phyloP scores from a whole-genome alignment of 2,329 filamentous ascomycete species.

The Hypoxylon sp. region DNA sequence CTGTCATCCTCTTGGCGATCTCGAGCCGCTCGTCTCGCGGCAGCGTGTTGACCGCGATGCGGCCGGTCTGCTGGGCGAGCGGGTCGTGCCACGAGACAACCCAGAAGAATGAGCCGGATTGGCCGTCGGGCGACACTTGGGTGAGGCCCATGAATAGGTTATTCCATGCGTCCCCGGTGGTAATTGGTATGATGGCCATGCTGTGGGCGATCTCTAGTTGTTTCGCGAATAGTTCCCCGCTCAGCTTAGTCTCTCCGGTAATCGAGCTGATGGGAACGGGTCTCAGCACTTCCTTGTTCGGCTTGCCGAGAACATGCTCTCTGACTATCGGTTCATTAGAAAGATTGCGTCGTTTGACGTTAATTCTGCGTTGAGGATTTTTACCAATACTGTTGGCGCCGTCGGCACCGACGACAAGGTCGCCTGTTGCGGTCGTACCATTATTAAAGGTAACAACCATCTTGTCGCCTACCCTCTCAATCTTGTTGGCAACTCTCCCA shows the following conservation, averaged over 20 bases:
- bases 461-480: slow-evolving; percentile 35
- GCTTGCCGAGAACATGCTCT: slow-evolving; percentile 38
- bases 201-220: slow-evolving; percentile 45
- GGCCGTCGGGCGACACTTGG: slow-evolving; percentile 30
- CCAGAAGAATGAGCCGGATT: slow-evolving; percentile 40
- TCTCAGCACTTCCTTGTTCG: slow-evolving; percentile 36
- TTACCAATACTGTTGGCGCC: slow-evolving; percentile 42
- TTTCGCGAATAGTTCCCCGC: slow-evolving; percentile 40
- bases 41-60: slow-evolving; percentile 24
- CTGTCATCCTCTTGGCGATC: slow-evolving; percentile 39
- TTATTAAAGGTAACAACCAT: slow-evolving; percentile 42
- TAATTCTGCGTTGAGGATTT: background rate
- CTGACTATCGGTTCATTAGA: slow-evolving; percentile 29
- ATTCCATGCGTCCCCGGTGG: slow-evolving; percentile 32
- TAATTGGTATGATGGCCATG: slow-evolving; percentile 38
- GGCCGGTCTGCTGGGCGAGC: slow-evolving; percentile 49
- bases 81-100: slow-evolving; percentile 45
- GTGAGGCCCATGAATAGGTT: slow-evolving; percentile 40
- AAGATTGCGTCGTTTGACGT: too few species aligned
- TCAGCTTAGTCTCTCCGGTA: slow-evolving; percentile 37
- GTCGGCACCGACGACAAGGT: slow-evolving; percentile 46
- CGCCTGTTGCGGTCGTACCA: slow-evolving; percentile 39
- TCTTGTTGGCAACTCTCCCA: slow-evolving; percentile 34
- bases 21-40: slow-evolving; percentile 67
- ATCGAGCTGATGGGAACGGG: slow-evolving; percentile 43